These are phyloP conservation scores for Haplosporangium sp. DNA, from an alignment of 371 early-diverging fungal genomes.

Conservation along the genomic window DNA sequence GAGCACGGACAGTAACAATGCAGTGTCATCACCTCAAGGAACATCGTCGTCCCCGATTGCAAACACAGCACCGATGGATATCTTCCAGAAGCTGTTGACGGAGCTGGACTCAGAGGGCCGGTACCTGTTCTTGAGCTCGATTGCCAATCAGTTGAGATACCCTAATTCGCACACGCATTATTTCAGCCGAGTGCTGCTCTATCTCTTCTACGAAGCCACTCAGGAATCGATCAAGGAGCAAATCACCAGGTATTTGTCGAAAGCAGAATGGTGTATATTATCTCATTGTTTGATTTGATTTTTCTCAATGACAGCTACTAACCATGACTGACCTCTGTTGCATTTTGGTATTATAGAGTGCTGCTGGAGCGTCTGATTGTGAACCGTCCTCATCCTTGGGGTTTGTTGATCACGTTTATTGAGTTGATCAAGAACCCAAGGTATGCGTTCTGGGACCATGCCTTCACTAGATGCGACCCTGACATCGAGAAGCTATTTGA, in stretches of 20 bases:
- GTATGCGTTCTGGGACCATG: constrained; percentile 90
- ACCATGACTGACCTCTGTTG: neutral
- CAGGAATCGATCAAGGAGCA: constrained; percentile 92
- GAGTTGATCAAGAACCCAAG: constrained; percentile 95
- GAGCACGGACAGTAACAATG: neutral
- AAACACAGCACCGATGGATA: constrained; percentile 84
- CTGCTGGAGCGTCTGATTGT: constrained; percentile 95
- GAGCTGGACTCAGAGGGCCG: constrained; percentile 91
- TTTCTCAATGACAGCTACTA: neutral
- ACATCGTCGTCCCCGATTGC: constrained; percentile 61
- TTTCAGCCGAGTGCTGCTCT: constrained; percentile 87
- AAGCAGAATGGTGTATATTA: too few relatives aligned
- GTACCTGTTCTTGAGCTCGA: constrained; percentile 89
- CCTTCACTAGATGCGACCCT: constrained; percentile 77
- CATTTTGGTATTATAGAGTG: constrained; percentile 64
- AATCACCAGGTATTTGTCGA: constrained; percentile 88
- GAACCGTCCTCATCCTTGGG: constrained; percentile 98
- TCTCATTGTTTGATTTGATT: neutral
- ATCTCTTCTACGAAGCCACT: constrained; percentile 87
- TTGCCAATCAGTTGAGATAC: constrained; percentile 97
- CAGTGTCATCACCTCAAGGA: neutral
- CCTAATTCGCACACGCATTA: constrained; percentile 97
- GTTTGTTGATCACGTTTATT: constrained; percentile 95
- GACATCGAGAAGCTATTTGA: constrained; percentile 82
- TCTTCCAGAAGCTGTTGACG: constrained; percentile 82